These are phyloP conservation scores for Sparassis latifolia DNA, from an alignment of 1,284 basidiomycete species.

Conservation along the genomic window DNA sequence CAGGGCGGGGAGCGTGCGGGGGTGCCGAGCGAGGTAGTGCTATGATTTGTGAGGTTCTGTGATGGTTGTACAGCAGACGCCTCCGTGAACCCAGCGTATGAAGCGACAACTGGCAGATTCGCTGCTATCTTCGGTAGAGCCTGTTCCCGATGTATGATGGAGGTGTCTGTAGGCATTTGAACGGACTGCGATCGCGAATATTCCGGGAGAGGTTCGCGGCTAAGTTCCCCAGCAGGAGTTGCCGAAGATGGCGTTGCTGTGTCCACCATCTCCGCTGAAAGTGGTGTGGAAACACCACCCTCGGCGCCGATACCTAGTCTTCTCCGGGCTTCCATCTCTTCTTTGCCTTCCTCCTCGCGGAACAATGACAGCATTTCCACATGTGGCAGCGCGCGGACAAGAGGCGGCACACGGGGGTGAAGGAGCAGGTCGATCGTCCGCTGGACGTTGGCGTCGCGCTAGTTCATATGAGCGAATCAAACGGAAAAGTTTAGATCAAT, in stretches of 20 bases:
- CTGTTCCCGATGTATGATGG: neutral
- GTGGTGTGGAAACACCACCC: too few species aligned
- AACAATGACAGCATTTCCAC: conserved; percentile 56
- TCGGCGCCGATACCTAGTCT: conserved; percentile 22
- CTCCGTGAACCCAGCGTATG: neutral
- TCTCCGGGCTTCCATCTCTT: conserved; percentile 44
- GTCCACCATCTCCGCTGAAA: neutral
- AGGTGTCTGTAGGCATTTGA: neutral
- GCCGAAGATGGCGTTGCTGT: neutral
- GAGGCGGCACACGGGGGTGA: conserved; percentile 70
- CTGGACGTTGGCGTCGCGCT: conserved; percentile 18
- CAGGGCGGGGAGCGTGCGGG: neutral
- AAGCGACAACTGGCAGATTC: neutral
- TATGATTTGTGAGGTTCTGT: neutral
- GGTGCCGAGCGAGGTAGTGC: neutral
- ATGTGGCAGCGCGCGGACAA: conserved; percentile 62
- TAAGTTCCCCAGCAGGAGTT: neutral
- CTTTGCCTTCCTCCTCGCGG: conserved; percentile 52
- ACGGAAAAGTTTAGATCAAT: too few species aligned
- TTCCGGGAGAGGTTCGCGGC: neutral
- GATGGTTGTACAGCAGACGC: neutral
- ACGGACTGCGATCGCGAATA: neutral
- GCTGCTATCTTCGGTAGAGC: neutral
- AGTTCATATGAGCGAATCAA: neutral
- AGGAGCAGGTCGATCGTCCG: conserved; percentile 56